Percentiles rank a stretch among this genome's conserved stretches.
Evolutionary conservation across 169 alveolate genomes (phyloP).

Genomic region (Toxoplasma gondii): DNA sequence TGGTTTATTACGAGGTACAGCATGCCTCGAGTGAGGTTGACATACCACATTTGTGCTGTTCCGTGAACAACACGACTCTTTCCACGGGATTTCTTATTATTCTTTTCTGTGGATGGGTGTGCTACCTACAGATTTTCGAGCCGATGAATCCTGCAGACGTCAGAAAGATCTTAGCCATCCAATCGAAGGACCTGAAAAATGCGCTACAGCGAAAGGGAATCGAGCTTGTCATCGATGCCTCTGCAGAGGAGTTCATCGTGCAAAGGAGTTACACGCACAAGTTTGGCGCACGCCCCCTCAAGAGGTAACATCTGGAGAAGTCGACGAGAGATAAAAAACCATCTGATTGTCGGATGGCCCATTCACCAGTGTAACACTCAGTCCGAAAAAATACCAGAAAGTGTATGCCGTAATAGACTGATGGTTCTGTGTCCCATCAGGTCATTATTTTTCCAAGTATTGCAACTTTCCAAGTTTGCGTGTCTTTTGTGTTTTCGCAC

Average conservation of each 20-base stretch:
- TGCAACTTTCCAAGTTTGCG: no score
- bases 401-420: no score
- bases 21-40: no score
- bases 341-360: no score
- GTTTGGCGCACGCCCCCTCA: slow-evolving; percentile 51
- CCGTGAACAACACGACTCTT: no score
- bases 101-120: not conserved
- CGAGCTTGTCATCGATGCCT: not conserved
- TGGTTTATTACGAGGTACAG: no score
- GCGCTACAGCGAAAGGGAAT: slow-evolving; percentile 20
- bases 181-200: not conserved
- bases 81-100: no score
- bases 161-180: slow-evolving; percentile 16
- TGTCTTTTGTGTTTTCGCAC: not conserved
- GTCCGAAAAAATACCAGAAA: no score
- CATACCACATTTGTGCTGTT: no score
- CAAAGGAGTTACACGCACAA: slow-evolving; percentile 48
- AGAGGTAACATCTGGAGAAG: not conserved
- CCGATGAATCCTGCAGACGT: slow-evolving; percentile 42
- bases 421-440: no score
- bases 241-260: slow-evolving; percentile 42
- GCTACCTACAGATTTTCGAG: slow-evolving; percentile 43
- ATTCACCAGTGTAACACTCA: not conserved
- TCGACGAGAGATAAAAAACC: no score
- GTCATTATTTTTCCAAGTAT: no score